Conservation (phyloP, 257 asterid genomes). For the Salvia hispanica region DNA sequence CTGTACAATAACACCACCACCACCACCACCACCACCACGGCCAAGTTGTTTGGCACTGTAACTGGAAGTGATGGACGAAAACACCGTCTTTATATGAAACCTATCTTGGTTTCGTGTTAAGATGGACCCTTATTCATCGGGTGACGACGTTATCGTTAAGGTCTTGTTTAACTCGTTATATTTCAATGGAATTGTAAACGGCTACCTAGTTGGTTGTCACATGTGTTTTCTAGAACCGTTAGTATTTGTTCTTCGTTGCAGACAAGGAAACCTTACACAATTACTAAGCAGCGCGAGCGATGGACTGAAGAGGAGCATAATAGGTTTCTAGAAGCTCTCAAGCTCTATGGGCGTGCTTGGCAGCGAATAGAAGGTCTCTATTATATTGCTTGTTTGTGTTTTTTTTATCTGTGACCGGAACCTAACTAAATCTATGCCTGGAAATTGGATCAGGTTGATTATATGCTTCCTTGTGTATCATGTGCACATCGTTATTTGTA, state of each 20-base stretch:
- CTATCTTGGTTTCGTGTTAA: conserved; percentile 42
- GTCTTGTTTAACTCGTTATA: conserved; percentile 35
- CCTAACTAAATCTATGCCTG: conserved; percentile 13
- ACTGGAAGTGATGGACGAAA: conserved; percentile 47
- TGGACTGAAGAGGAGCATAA: conserved; percentile 99
- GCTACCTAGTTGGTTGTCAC: conserved; percentile 18
- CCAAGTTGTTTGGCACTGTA: conserved; percentile 44
- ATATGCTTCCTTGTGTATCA: conserved; percentile 19
- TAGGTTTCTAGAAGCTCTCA: conserved; percentile 87
- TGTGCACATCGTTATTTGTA: background rate
- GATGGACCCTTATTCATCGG: conserved; percentile 89
- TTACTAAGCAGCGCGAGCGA: conserved; percentile 95
- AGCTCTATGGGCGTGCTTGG: conserved; percentile 99
- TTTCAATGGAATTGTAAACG: conserved; percentile 16
- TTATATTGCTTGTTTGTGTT: conserved; percentile 24
- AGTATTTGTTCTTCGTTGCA: conserved; percentile 36
- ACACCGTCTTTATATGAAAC: conserved; percentile 48
- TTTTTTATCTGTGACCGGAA: conserved; percentile 14
- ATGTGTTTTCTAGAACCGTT: conserved; percentile 10
- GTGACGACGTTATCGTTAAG: conserved; percentile 80
- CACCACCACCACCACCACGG: conserved; percentile 39
- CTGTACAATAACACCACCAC: conserved; percentile 29
- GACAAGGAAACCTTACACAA: conserved; percentile 95
- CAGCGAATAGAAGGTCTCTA: conserved; percentile 92
- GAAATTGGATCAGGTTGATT: conserved; percentile 17